phyloP scores from a whole-genome alignment of 1,284 basidiomycete genomes.

The Anthracocystis walkeri region DNA sequence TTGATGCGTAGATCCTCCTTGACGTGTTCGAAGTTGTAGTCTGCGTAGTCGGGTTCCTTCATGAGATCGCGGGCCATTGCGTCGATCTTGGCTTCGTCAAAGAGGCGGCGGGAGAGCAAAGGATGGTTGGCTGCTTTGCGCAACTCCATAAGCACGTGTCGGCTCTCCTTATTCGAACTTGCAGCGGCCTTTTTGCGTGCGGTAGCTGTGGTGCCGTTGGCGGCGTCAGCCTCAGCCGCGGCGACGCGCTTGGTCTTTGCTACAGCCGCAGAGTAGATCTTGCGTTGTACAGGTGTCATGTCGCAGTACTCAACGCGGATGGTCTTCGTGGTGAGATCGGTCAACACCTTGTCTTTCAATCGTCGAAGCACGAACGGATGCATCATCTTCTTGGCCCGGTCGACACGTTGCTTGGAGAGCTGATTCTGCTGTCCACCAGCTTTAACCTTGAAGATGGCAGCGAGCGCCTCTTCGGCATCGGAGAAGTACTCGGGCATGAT shows the following conservation, averaged over 20 bases:
- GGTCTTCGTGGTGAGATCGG: constrained; percentile 89
- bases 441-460: constrained; percentile 96
- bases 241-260: constrained; percentile 76
- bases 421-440: constrained; percentile 85
- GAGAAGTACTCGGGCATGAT: constrained; percentile 92
- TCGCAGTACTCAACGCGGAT: constrained; percentile 94
- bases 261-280: constrained; percentile 87
- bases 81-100: constrained; percentile 81
- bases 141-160: constrained; percentile 92
- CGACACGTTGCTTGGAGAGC: constrained; percentile 88
- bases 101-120: constrained; percentile 88
- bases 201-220: constrained; percentile 8
- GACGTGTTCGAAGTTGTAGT: constrained; percentile 62
- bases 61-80: constrained; percentile 84
- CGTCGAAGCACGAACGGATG: constrained; percentile 96
- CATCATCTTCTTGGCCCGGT: constrained; percentile 98
- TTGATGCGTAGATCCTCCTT: constrained; percentile 69
- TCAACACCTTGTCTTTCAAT: constrained; percentile 87
- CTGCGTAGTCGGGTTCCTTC: constrained; percentile 81
- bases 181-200: constrained; percentile 25
- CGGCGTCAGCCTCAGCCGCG: constrained; percentile 75
- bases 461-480: constrained; percentile 79
- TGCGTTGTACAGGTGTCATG: constrained; percentile 85
- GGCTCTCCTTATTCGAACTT: constrained; percentile 36
- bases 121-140: constrained; percentile 96